Evolutionary conservation across 768 basidiomycete species (phyloP).

Genomic region (Ephemerocybe angulata): DNA sequence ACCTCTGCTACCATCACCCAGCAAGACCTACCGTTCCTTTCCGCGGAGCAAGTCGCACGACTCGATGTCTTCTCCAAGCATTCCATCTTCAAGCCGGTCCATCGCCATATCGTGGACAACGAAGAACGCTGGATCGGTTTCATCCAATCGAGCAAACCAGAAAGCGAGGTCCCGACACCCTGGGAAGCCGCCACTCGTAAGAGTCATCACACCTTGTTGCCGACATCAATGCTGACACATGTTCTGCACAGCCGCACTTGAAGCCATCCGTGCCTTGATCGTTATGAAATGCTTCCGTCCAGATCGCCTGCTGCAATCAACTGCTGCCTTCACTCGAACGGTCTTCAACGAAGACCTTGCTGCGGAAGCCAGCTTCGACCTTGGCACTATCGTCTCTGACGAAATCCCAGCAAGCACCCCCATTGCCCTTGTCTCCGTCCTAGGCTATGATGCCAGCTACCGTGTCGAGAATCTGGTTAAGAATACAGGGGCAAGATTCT

Average conservation of each 20-base stretch:
- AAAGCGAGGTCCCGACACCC: constrained; percentile 64
- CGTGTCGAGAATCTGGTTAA: constrained; percentile 86
- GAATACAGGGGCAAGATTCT: constrained; percentile 69
- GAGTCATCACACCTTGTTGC: constrained; percentile 29
- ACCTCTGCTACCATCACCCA: constrained; percentile 31
- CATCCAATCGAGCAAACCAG: constrained; percentile 63
- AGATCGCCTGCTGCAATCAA: constrained; percentile 84
- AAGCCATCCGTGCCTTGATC: constrained; percentile 71
- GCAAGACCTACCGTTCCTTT: constrained; percentile 46
- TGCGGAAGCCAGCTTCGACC: constrained; percentile 67
- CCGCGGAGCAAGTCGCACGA: constrained; percentile 64
- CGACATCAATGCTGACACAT: neutral
- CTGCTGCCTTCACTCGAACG: constrained; percentile 65
- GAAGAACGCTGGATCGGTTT: constrained; percentile 70
- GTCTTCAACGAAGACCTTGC: constrained; percentile 84
- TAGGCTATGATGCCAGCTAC: constrained; percentile 98
- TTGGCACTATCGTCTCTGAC: constrained; percentile 70
- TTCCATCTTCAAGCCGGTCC: constrained; percentile 74
- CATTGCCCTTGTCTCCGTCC: constrained; percentile 86
- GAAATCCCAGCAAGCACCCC: constrained; percentile 82
- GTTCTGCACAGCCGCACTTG: constrained; percentile 52
- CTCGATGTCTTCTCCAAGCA: constrained; percentile 71
- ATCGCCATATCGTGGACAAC: constrained; percentile 55
- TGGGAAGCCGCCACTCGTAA: constrained; percentile 78
- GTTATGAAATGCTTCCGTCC: constrained; percentile 90